phyloP scores from a whole-genome alignment of 1,284 basidiomycete species.

The Ceratorhiza oryzae-sativae region DNA sequence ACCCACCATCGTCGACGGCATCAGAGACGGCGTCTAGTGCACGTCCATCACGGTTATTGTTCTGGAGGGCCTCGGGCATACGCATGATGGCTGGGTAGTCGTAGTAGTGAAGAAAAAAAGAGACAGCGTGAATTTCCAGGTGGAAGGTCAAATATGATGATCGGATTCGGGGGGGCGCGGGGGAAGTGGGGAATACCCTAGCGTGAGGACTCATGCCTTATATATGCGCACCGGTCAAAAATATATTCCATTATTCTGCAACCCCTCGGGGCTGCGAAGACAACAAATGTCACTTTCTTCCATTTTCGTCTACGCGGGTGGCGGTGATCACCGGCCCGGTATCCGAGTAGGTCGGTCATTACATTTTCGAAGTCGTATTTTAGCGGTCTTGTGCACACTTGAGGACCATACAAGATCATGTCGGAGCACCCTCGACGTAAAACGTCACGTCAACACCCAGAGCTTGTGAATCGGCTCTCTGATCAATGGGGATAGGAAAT shows the following conservation, averaged over 20 bases:
- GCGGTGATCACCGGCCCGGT: conserved; percentile 25
- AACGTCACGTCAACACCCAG: neutral
- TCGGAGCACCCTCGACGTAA: conserved; percentile 21
- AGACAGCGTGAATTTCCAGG: conserved; percentile 4
- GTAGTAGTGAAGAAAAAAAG: conserved; percentile 3
- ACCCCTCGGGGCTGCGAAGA: conserved; percentile 15
- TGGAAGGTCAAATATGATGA: conserved; percentile 11
- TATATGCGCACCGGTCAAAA: conserved; percentile 24
- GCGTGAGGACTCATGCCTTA: neutral
- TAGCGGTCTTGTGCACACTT: conserved; percentile 26
- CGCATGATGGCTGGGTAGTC: conserved; percentile 26
- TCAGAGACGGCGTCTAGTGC: conserved; percentile 74
- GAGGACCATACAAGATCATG: neutral
- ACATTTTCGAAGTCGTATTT: conserved; percentile 38
- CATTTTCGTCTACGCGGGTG: conserved; percentile 4
- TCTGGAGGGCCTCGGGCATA: conserved; percentile 33
- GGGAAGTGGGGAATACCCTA: conserved; percentile 25
- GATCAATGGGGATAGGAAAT: conserved; percentile 16
- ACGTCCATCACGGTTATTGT: conserved; percentile 45
- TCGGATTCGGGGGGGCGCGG: conserved; percentile 24
- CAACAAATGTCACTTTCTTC: conserved; percentile 10
- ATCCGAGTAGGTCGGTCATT: conserved; percentile 25
- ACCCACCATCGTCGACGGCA: conserved; percentile 72
- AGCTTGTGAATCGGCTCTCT: conserved; percentile 2
- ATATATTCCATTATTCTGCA: neutral